A percentile compares a stretch with the other conserved stretches of the same genome.
These are phyloP conservation scores for Cordyceps cicadae DNA, from an alignment of 2,329 filamentous ascomycete genomes.

Conservation along the genomic window DNA sequence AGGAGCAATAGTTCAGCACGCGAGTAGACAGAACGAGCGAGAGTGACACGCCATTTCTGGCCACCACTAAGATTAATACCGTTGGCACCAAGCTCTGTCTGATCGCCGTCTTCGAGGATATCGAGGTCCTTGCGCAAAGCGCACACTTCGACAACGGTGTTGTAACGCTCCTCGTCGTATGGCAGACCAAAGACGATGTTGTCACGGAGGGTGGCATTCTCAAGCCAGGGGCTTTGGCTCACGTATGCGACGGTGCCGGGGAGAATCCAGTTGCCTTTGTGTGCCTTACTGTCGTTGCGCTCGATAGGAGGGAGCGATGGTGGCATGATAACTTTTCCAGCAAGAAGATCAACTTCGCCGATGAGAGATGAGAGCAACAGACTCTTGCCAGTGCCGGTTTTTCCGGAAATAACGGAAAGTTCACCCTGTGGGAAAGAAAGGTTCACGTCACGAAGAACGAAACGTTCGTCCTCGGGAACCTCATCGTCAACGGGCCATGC, in stretches of 20 bases:
- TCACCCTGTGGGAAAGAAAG: slow-evolving; percentile 60
- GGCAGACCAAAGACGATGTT: slow-evolving; percentile 75
- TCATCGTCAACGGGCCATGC: slow-evolving; percentile 65
- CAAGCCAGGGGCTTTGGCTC: slow-evolving; percentile 76
- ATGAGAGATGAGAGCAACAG: slow-evolving; percentile 65
- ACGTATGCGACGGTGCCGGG: slow-evolving; percentile 65
- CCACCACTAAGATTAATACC: slow-evolving; percentile 79
- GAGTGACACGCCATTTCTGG: slow-evolving; percentile 73
- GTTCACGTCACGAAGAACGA: slow-evolving; percentile 56
- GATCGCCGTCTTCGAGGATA: slow-evolving; percentile 67
- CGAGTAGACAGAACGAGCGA: slow-evolving; percentile 74
- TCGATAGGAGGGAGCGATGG: slow-evolving; percentile 40
- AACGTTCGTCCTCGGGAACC: slow-evolving; percentile 49
- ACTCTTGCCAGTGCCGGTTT: slow-evolving; percentile 72
- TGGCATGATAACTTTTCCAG: slow-evolving; percentile 52
- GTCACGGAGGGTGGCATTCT: slow-evolving; percentile 69
- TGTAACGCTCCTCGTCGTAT: slow-evolving; percentile 59
- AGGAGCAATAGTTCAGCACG: slow-evolving; percentile 67
- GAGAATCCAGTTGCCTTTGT: slow-evolving; percentile 58
- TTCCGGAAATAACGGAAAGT: slow-evolving; percentile 66
- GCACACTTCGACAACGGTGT: slow-evolving; percentile 62
- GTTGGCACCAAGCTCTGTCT: slow-evolving; percentile 75
- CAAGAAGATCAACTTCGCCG: slow-evolving; percentile 63
- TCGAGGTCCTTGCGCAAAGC: slow-evolving; percentile 68
- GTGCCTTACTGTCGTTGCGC: slow-evolving; percentile 55